Evolutionary conservation across 1,139 yeast genomes (phyloP), one percentile per base, ranked within the genome.

Genomic region (Torulaspora globosa): DNA sequence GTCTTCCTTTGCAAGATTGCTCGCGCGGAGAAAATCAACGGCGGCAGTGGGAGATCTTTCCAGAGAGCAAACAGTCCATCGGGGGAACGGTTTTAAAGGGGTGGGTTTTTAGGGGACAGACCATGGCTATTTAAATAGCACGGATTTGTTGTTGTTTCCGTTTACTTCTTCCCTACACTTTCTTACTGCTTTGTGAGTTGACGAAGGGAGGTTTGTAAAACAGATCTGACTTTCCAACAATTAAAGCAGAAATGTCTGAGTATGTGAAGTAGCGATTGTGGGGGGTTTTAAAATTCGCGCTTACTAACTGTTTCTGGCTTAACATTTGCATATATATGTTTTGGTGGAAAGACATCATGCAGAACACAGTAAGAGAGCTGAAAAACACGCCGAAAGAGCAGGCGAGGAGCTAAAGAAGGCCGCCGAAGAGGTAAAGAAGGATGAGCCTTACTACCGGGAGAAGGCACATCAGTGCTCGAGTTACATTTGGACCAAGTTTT

Each of bases 301-400:
- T 38, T 47, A 47, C 46, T 47, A 44, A 47, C 50, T 36, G 48
- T 33, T 31, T 31, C 11, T 45, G 36, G 27, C 42, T 44, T 41
- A 36, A 31, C 41, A 45, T 45, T 45, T 45, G 40, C 43, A 34
- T 34, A 45, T 41, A 41, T 45, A 45, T 38, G 48, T 45, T 45
- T 41, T 45, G 41, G 48, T 45, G 36, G 48, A 41, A 41, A 45
- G 48, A 45, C 47, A 44, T 36, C 43, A 41, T 36, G 36, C 40
- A 32, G 44, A 41, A 41, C 48, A 45, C 36, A 36, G 31, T 19
- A 28, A 37, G 28, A 42, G 36, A 32, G 38, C 34, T 36, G 44
- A 48, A 36, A 43, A 38, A 40, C 42, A 41, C 32, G 41, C 49
- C 26, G 44, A 36, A 18, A 42, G 31, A 33, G 49, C 49, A 15